Conservation (phyloP, 148 eudicot species). For the Pouteria glomerata region DNA sequence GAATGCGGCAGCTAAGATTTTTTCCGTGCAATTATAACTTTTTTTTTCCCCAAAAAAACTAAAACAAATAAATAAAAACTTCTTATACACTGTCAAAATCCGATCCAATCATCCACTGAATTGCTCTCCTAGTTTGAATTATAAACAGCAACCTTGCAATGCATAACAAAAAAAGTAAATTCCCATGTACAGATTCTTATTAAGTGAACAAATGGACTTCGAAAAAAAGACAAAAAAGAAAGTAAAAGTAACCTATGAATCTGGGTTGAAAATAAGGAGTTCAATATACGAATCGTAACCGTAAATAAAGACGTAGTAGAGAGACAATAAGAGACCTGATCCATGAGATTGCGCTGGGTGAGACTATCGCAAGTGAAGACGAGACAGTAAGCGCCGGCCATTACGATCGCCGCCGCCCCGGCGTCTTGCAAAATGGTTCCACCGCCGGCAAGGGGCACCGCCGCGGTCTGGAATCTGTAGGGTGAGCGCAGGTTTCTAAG, state of each 20-base stretch:
- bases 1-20: too few species aligned
- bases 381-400: slow-evolving; percentile 48
- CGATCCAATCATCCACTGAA: too few species aligned
- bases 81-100: too few species aligned
- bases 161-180: background rate
- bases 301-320: too few species aligned
- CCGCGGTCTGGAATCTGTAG: background rate
- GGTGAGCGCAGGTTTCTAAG: background rate
- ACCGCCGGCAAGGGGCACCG: background rate
- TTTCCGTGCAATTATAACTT: too few species aligned
- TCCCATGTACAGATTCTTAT: too few species aligned
- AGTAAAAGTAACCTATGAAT: background rate
- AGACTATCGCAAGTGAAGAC: slow-evolving; percentile 51
- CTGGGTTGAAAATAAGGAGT: background rate
- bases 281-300: too few species aligned
- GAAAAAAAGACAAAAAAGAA: background rate
- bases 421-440: slow-evolving; percentile 37
- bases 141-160: background rate
- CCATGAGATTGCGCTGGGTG: slow-evolving; percentile 35
- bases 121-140: too few species aligned
- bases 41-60: too few species aligned
- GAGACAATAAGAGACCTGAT: slow-evolving; percentile 32
- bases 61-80: too few species aligned
- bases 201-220: too few species aligned
- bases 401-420: slow-evolving; percentile 34